Evolutionary conservation across 441 rosid genomes (phyloP), one percentile per base, ranked within the genome.

Genomic region (Gossypium davidsonii): DNA sequence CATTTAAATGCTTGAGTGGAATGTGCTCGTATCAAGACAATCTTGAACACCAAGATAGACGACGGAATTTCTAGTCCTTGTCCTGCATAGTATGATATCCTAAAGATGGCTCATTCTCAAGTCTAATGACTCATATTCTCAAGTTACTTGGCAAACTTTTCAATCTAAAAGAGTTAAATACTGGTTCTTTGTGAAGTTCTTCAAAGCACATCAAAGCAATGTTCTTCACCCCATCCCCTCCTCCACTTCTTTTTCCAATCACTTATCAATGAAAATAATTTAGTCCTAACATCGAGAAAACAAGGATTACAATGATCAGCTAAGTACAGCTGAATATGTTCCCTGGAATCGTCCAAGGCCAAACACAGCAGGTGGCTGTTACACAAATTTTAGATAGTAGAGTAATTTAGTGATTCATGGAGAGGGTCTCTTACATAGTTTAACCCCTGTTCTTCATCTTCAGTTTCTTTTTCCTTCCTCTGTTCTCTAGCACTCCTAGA

Each of bases 401-500:
- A 39, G 7, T 17, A 26, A 18, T 49, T 15, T 11, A 68, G 18
- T 46, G 31, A 67, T 67, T 51, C 72, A 28, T 67, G 18, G 44
- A n/a, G 39, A 67, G 26, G 80, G 79, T 72, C 37, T 49, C 70
- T 71, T 81, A 42, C 68, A 73, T 70, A 15, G 69, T 79, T 79
- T 85, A 92, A 91, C 88, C 85, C 88, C 48, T 57, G 70, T 75
- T 88, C 99, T 79, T 90, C 93, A 74, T 85, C 97, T 73, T 79
- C 81, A 64, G 73, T 78, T 72, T 71, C 83, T 77, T 83, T 85
- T 69, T 65, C 84, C 76, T 82, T 77, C 44, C 76, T 79, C 73
- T 79, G 82, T 70, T 76, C 77, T 82, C 72, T 74, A 42, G 52
- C 58, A 57, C 46, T 55, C 53, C 63, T 73, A 56, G 81, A 71